phyloP scores from a whole-genome alignment of 2,329 filamentous ascomycete genomes.

The Clarireedia hainanense region DNA sequence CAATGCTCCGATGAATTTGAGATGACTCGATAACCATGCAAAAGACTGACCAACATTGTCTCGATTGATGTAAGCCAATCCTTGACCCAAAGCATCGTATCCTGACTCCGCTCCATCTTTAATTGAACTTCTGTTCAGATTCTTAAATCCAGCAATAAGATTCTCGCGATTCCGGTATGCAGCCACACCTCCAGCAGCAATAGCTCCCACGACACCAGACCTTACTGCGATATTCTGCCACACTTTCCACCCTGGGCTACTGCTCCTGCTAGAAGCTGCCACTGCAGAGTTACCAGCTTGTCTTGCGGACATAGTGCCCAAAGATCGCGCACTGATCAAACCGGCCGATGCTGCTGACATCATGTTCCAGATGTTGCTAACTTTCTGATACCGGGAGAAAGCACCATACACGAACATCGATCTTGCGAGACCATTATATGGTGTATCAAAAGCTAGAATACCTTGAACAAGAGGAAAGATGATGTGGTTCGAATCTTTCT shows the following conservation, averaged over 20 bases:
- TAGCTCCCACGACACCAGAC: conserved; percentile 73
- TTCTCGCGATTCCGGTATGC: conserved; percentile 71
- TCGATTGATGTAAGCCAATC: conserved; percentile 48
- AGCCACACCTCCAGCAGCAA: conserved; percentile 71
- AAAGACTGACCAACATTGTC: conserved; percentile 60
- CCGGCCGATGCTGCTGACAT: conserved; percentile 46
- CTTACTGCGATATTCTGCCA: conserved; percentile 65
- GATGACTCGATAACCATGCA: conserved; percentile 71
- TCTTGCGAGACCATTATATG: conserved; percentile 60
- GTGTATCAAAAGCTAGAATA: conserved; percentile 77
- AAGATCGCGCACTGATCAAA: conserved; percentile 31
- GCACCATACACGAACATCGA: conserved; percentile 55
- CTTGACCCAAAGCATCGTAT: conserved; percentile 33
- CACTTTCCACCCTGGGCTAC: conserved; percentile 37
- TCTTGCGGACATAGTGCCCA: conserved; percentile 21
- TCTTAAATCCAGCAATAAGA: conserved; percentile 45
- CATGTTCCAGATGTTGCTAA: conserved; percentile 48
- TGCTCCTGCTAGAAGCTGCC: conserved; percentile 13
- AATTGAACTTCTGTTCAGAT: conserved; percentile 26
- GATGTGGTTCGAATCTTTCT: conserved; percentile 7
- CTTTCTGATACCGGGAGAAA: conserved; percentile 51
- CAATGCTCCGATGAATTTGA: conserved; percentile 78
- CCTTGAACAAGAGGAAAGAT: conserved; percentile 72
- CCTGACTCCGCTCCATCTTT: conserved; percentile 36
- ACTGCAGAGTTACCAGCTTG: conserved; percentile 18